phyloP scores from a whole-genome alignment of 2,329 filamentous ascomycete genomes.

The Exophiala aquamarina region DNA sequence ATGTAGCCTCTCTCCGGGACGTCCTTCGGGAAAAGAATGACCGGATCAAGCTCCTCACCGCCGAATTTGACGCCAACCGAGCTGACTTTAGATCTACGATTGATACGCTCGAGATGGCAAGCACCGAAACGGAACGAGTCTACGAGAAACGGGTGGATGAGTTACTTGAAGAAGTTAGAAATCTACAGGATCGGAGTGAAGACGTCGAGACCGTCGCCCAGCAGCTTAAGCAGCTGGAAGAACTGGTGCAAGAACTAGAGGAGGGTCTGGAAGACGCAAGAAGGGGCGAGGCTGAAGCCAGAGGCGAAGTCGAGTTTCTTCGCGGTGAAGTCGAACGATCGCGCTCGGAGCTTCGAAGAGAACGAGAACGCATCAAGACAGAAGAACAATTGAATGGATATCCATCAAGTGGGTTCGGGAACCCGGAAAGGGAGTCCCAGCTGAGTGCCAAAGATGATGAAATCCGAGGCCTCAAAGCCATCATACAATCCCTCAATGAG shows the following conservation, averaged over 20 bases:
- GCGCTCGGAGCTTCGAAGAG: slow-evolving; percentile 79
- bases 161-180: slow-evolving; percentile 77
- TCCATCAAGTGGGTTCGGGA: slow-evolving; percentile 24
- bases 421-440: slow-evolving; percentile 28
- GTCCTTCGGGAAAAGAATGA: slow-evolving; percentile 93
- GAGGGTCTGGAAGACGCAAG: slow-evolving; percentile 94
- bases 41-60: slow-evolving; percentile 87
- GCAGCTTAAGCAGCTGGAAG: slow-evolving; percentile 92
- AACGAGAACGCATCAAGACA: slow-evolving; percentile 77
- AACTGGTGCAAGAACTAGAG: slow-evolving; percentile 93
- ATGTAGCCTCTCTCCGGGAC: slow-evolving; percentile 74
- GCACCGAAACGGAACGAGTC: slow-evolving; percentile 88
- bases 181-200: slow-evolving; percentile 72
- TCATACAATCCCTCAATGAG: slow-evolving; percentile 93
- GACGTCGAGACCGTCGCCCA: slow-evolving; percentile 89
- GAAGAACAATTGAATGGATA: slow-evolving; percentile 30
- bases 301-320: slow-evolving; percentile 93
- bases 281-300: slow-evolving; percentile 89
- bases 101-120: slow-evolving; percentile 92
- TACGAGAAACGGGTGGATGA: slow-evolving; percentile 67
- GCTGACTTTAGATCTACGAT: slow-evolving; percentile 97
- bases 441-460: slow-evolving; percentile 95
- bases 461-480: slow-evolving; percentile 93
- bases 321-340: slow-evolving; percentile 92
- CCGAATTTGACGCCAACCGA: slow-evolving; percentile 91